Base-by-base conservation (phyloP, 1,284 basidiomycete genomes). In the Rhodotorula sp. region DNA sequence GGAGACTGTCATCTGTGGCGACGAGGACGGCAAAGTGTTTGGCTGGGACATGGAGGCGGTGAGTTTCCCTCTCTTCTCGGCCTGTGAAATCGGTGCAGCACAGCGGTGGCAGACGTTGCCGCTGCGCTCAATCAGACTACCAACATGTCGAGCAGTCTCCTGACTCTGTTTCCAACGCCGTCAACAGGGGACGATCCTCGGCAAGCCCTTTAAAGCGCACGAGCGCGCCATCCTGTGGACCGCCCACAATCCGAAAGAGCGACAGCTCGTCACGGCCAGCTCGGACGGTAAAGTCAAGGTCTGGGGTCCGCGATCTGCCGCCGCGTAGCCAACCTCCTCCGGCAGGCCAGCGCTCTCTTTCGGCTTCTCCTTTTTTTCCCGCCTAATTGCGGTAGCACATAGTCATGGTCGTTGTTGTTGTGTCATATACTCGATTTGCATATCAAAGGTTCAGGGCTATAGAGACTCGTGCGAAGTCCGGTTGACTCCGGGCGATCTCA, bases 11-110 rank as follows among this genome's bases (percentile, higher is more conserved):
- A 79, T 97, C 3, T 89, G 87, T 56, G 95, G 95, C 7, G 97
- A 98, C 79, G 95, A 97, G 80, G 85, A 89, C 7, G 97, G 97
- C 0, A 82, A 82, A 69, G 83, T 99, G 8, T 94, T 92, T 89
- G 88, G 87, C 52, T 99, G 95, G 95, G 93, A 95, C 79, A 83
- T 97, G 66, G 85, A 43, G 90, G 93, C 80, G 92, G 93, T 81
- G 78, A 89, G 85, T 38, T 69, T 69, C 19, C 14, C 21, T 65
- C 28, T 28, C 28, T 28, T 28, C 28, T 62, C 60, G 3, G 18
- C 26, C 21, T 21, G 28, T 7, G 10, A 2, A 31, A 6, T 1
- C 21, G 14, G 7, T 19, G 14, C 6, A 19, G 19, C 31, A 34
- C 34, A 19, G 16, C 28, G 16, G 31, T 34, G 15, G n/a, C 15